These are phyloP conservation scores for Pezicula radicicola DNA, from an alignment of 2,329 filamentous ascomycete species.

Conservation along the genomic window DNA sequence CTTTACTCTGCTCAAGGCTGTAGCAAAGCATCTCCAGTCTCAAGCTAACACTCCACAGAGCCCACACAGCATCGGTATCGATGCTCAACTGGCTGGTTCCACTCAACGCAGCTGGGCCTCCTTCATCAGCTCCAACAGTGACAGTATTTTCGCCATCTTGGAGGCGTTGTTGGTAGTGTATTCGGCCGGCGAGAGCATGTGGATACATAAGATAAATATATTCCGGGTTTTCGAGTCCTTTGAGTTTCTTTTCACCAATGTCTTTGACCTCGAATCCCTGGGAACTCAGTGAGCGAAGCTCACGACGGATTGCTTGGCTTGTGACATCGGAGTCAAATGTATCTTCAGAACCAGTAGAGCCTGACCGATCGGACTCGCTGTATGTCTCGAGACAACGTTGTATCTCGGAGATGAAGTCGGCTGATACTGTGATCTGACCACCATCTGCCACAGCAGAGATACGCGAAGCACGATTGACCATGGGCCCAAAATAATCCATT, in stretches of 20 bases:
- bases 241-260: slow-evolving; percentile 90
- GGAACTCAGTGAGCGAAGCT: slow-evolving; percentile 80
- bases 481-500: slow-evolving; percentile 99
- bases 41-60: slow-evolving; percentile 83
- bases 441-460: slow-evolving; percentile 94
- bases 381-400: slow-evolving; percentile 87
- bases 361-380: slow-evolving; percentile 75
- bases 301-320: slow-evolving; percentile 76
- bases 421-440: slow-evolving; percentile 93
- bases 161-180: slow-evolving; percentile 56
- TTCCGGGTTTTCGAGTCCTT: slow-evolving; percentile 96
- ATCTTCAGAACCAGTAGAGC: slow-evolving; percentile 69
- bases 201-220: slow-evolving; percentile 95
- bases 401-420: slow-evolving; percentile 95
- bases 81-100: slow-evolving; percentile 67
- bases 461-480: slow-evolving; percentile 96
- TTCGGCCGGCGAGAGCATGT: slow-evolving; percentile 78
- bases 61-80: slow-evolving; percentile 76
- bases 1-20: slow-evolving; percentile 69
- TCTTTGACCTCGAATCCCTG: slow-evolving; percentile 98
- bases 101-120: slow-evolving; percentile 55
- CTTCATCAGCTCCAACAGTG: slow-evolving; percentile 25
- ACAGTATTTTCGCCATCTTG: slow-evolving; percentile 36
- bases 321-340: slow-evolving; percentile 72
- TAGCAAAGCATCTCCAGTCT: slow-evolving; percentile 92